A percentile compares a stretch with the other conserved stretches of the same genome.
phyloP scores from a whole-genome alignment of 768 basidiomycete genomes.

The Lactarius hatsudake region DNA sequence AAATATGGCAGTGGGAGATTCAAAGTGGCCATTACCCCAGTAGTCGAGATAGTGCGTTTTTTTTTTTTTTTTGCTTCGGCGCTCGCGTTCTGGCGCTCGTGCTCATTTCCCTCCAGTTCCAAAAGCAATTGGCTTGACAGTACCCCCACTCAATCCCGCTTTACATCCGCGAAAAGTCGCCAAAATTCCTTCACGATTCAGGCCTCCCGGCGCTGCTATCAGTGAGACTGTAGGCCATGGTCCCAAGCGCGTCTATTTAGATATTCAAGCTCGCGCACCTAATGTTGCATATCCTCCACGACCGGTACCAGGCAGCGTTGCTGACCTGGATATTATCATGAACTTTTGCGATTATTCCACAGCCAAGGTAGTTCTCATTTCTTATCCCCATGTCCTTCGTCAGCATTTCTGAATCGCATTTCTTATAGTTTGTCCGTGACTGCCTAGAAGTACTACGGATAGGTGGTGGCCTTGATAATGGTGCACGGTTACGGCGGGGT shows the following conservation, averaged over 20 bases:
- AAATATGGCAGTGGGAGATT: constrained; percentile 96
- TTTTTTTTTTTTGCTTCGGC: constrained; percentile 25
- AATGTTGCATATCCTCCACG: constrained; percentile 82
- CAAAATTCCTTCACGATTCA: constrained; percentile 48
- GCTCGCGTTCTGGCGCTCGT: constrained; percentile 9
- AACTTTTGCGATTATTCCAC: constrained; percentile 89
- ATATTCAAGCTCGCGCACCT: constrained; percentile 58
- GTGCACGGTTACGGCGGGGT: constrained; percentile 68
- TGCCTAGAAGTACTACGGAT: constrained; percentile 93
- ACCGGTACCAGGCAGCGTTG: constrained; percentile 77
- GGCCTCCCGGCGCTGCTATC: constrained; percentile 46
- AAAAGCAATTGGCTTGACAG: constrained; percentile 57
- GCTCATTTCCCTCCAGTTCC: constrained; percentile 51
- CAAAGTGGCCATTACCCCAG: constrained; percentile 93
- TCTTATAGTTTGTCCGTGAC: constrained; percentile 85
- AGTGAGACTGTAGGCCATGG: constrained; percentile 71
- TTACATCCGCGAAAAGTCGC: constrained; percentile 55
- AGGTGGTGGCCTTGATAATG: constrained; percentile 85
- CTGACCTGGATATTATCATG: constrained; percentile 90
- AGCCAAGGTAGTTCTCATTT: constrained; percentile 51
- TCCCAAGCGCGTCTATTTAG: constrained; percentile 72
- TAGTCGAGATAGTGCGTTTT: constrained; percentile 61
- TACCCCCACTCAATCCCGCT: constrained; percentile 66
- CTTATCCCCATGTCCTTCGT: constrained; percentile 14
- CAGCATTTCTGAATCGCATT: neutral